Base-by-base conservation (phyloP, 2,329 filamentous ascomycete genomes). In the Lojkania enalia region DNA sequence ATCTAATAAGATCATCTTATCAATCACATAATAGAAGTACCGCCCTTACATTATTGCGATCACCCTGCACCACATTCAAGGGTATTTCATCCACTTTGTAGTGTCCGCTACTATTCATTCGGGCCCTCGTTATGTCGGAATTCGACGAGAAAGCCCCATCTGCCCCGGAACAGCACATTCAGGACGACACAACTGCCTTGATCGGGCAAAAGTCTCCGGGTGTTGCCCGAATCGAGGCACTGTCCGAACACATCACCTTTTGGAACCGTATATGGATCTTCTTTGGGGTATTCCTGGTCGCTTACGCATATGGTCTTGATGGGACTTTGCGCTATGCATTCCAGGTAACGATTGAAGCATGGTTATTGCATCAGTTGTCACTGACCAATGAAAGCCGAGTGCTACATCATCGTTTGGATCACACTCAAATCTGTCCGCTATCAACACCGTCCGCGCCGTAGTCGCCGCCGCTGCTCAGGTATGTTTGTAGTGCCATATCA, bases 281-380 rank as follows among this genome's bases (percentile, higher is more conserved):
- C 65, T 57, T 78, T 7, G 74, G 81, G 18, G 72, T 86, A 51
- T 86, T 86, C 61, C 62, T 86, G 21, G 70, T 86, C 41, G 78
- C 82, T 9, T 87, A 85, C 61, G 80, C 77, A 23, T 87, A 86
- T 60, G 79, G 80, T 2, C 72, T 85, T 16, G 82, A 85, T 51
- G 78, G 78, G 18, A 78, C 73, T 1, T 71, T 84, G 32, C 75
- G 82, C 12, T 77, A 74, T 50, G 73, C 75, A 5, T 83, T 81
- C 55, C 77, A 77, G 52, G 66, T 70, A 55, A 18, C 25, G 46
- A 15, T 49, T 12, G 7, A 15, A 33, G 15, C 9, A 33, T 33
- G 9, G 30, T 16, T 9, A 33, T 33, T 9, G 7, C 7, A 16
- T 33, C 9, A 11, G 7, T 6, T 33, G 9, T 11, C 7, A 16